Conservation (phyloP, 202 grass and related monocot species). For the Hordeum pubiflorum region DNA sequence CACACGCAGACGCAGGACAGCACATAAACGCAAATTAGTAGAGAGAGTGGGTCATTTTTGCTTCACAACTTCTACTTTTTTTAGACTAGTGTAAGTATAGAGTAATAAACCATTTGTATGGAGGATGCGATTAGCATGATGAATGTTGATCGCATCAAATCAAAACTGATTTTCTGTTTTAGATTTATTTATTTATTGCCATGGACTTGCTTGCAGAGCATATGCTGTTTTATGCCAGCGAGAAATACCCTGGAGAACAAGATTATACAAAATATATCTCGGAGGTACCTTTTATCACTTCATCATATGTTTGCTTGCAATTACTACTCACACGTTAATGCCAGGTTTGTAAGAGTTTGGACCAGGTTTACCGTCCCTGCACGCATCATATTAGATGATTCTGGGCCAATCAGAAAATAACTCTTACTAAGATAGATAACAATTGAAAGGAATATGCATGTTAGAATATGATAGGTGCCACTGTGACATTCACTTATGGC, state of each 20-base stretch:
- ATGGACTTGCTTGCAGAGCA: constrained; percentile 67
- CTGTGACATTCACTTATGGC: background rate
- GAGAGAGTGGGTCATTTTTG: background rate
- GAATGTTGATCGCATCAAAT: background rate
- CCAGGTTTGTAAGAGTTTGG: background rate
- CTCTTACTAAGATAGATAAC: background rate
- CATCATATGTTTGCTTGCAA: background rate
- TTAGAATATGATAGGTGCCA: background rate
- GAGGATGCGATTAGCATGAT: background rate
- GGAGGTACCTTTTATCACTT: constrained; percentile 50
- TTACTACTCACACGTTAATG: background rate
- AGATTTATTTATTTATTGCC: background rate
- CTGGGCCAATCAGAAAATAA: background rate
- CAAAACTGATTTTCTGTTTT: background rate
- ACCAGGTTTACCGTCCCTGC: background rate
- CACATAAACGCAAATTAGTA: background rate
- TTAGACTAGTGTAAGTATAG: too few relatives aligned
- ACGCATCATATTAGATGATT: background rate
- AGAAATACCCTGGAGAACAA: constrained; percentile 93
- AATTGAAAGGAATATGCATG: background rate
- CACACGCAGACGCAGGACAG: background rate
- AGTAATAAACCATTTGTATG: background rate
- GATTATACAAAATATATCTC: constrained; percentile 84
- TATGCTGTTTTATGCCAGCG: constrained; percentile 98
- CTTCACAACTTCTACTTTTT: too few relatives aligned